Evolutionary conservation across 371 early-diverging fungal species (phyloP), one percentile per base, ranked within the genome.

Genomic region (Mucor indicus): DNA sequence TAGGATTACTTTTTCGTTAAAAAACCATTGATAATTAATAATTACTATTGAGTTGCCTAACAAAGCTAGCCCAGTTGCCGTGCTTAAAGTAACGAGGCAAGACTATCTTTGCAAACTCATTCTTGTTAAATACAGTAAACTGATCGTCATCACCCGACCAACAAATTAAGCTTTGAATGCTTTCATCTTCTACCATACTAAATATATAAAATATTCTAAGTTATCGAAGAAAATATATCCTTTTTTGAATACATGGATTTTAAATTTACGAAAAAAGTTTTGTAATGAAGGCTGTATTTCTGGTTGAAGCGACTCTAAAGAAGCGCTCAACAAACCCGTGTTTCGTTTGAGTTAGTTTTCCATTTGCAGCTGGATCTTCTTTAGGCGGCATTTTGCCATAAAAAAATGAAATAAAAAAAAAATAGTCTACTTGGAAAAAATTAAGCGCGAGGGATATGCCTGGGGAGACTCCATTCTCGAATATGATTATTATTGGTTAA

Each of bases 61-160:
- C 62, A 33, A 61, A 61, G 22, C 62, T 61, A 21, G 62, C 51
- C 62, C 62, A 61, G 43, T 61, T 61, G 25, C 56, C 51, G 25
- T 61, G 62, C 24, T 61, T 61, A 40, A 61, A 61, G 29, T 61
- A 61, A 22, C 37, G 52, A 19, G 62, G 62, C 13, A 61, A 22
- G n/a, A 61, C 56, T 2, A 16, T 25, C 21, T 41, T 48, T 25
- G 62, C 55, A 25, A 61, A 61, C 24, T 61, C 50, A 20, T 30
- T 30, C 24, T 55, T 61, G 11, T 61, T 47, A 17, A 39, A 52
- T 5, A 61, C 56, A 5, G 56, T 55, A 37, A 61, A 61, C 32
- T 52, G 52, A 40, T 55, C 53, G 8, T 56, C 62, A 44, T 44
- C 27, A 13, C 52, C 52, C 15, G 53, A 44, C 62, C 62, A 61